Evolutionary conservation across 225 moss, liverwort and hornwort genomes (phyloP), one percentile per base, ranked within the genome.

Genomic region (Bryum argenteum): DNA sequence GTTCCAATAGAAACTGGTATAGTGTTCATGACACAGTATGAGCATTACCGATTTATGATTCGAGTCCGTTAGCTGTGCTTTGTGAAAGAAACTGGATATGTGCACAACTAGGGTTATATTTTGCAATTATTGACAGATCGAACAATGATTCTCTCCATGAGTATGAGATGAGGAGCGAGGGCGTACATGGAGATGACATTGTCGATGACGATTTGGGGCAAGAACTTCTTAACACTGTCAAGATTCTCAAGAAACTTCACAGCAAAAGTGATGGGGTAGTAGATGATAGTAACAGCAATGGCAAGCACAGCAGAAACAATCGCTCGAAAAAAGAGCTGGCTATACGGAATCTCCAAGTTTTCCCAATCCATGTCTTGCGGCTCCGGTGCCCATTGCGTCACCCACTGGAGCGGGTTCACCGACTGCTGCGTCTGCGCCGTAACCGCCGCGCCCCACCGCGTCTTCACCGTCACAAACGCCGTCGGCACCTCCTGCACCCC

Each of bases 341-440:
- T 65, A 38, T 87, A 45, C 3, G 91, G 76, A 54, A 96, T 84
- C 43, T 91, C 88, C 37, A 90, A 55, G 66, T 96, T 96, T 15
- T 75, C 74, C 96, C 96, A 96, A 71, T 81, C 87, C 1, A 96
- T 66, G 70, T 96, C 96, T 60, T 85, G 80, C 0, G 96, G 96
- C 58, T 96, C 96, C 15, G 96, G 96, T 33, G 96, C 96, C 96
- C 96, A 96, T 54, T 91, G 73, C 9, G 93, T 83, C 17, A 80
- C 93, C 91, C 91, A 91, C 28, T 65, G 42, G 37, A 89, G 63
- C 44, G 96, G 93, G 73, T 96, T 89, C 9, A 82, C 79, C 41
- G 93, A 77, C 69, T 91, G 96, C 74, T 91, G 90, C 17, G 87
- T 86, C 70, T 96, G 93, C 1, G 96, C 87, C 12, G 93, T 88